Conservation (phyloP, 2,329 filamentous ascomycete genomes). For the Clathrospora elynae region DNA sequence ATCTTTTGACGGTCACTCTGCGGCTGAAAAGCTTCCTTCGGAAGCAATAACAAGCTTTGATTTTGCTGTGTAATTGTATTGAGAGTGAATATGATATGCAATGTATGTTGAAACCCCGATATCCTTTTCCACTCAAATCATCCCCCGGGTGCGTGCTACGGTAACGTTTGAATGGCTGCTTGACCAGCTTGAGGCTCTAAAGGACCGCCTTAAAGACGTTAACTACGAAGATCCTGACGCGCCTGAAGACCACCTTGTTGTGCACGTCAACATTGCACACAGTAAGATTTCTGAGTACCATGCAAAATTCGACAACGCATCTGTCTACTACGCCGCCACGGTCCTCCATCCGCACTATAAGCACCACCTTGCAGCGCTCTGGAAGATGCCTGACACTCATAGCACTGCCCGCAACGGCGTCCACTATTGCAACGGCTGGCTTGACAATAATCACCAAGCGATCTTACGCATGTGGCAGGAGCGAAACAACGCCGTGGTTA, state of each 20-base stretch:
- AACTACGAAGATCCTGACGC: conserved; percentile 3
- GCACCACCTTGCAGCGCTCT: conserved; percentile 2
- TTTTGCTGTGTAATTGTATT: too few relatives aligned
- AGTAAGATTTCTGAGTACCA: neutral
- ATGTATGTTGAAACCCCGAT: too few relatives aligned
- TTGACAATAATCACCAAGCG: neutral
- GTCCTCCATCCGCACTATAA: too few relatives aligned
- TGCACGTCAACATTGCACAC: conserved; percentile 3
- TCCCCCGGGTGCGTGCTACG: too few relatives aligned
- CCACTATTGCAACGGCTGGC: neutral
- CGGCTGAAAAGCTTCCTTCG: too few relatives aligned
- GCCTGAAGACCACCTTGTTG: neutral
- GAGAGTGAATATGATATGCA: too few relatives aligned
- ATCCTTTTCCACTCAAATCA: too few relatives aligned
- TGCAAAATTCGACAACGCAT: too few relatives aligned
- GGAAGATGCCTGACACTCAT: conserved; percentile 3
- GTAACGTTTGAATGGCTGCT: conserved; percentile 6
- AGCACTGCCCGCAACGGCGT: neutral
- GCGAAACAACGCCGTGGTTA: neutral
- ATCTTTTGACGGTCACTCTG: too few relatives aligned
- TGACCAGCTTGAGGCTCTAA: conserved; percentile 1
- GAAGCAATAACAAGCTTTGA: too few relatives aligned
- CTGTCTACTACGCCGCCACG: too few relatives aligned
- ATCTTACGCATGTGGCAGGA: conserved; percentile 1
- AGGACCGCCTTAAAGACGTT: conserved; percentile 1